Conservation (phyloP, 352 stramenopile species). For the Poterioochromonas sp. region DNA sequence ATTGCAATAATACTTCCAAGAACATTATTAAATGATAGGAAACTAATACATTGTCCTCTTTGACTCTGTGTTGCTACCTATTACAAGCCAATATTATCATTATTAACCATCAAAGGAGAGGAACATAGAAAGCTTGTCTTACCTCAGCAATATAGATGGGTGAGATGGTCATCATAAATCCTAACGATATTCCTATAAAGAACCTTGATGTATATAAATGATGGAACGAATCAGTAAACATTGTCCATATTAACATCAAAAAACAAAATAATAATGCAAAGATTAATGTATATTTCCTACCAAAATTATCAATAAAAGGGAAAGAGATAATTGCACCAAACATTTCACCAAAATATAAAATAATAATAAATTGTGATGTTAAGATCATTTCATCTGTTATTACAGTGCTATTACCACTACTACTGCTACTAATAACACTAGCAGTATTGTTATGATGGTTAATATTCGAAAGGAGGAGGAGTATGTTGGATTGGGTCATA, state of each 20-base stretch:
- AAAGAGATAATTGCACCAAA: background rate
- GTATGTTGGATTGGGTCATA: background rate
- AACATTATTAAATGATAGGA: background rate
- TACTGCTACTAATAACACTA: background rate
- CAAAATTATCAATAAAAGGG: background rate
- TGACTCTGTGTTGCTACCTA: background rate
- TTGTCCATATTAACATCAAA: background rate
- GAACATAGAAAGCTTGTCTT: background rate
- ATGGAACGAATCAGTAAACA: background rate
- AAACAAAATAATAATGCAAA: background rate
- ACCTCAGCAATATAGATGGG: background rate
- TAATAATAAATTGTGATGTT: background rate
- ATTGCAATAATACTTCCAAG: background rate
- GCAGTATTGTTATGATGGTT: background rate
- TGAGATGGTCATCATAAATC: background rate
- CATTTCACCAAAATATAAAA: slow-evolving; percentile 4
- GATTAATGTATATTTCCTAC: background rate
- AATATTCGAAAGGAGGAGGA: background rate
- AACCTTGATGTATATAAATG: background rate
- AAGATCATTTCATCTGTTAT: too few relatives aligned
- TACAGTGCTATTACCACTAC: background rate
- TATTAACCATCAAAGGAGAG: background rate
- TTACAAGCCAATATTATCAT: background rate
- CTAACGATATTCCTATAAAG: background rate
- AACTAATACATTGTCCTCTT: background rate